Conservation (phyloP, 2,329 filamentous ascomycete genomes). For the Colletotrichum sidae region DNA sequence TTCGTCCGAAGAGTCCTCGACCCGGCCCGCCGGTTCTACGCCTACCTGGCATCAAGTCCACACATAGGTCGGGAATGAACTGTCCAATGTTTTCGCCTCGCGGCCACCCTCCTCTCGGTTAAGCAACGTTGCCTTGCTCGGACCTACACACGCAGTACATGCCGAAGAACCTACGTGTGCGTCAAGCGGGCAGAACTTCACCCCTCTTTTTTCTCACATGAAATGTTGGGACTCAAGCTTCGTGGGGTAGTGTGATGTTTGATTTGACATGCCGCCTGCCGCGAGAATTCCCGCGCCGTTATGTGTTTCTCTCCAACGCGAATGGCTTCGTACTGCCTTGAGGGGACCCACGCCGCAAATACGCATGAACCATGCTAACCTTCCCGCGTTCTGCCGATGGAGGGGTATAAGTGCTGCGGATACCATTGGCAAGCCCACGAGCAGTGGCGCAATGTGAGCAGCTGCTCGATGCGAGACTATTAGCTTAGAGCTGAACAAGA, state of each 20-base stretch:
- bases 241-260: too few relatives aligned
- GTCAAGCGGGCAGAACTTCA: background rate
- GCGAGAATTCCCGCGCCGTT: background rate
- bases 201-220: constrained; percentile 7
- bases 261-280: background rate
- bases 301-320: too few relatives aligned
- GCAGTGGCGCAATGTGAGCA: background rate
- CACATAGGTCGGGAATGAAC: constrained; percentile 1
- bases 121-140: background rate
- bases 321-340: too few relatives aligned
- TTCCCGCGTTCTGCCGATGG: constrained; percentile 25
- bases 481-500: too few relatives aligned
- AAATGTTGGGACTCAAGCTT: background rate
- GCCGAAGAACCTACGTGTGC: constrained; percentile 20
- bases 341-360: too few relatives aligned
- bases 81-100: constrained; percentile 21
- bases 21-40: constrained; percentile 40
- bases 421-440: constrained; percentile 3
- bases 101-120: too few relatives aligned
- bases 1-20: constrained; percentile 38
- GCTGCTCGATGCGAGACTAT: too few relatives aligned
- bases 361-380: too few relatives aligned
- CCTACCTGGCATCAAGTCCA: constrained; percentile 2
- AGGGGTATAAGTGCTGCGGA: constrained; percentile 13
- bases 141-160: constrained; percentile 8